phyloP scores from a whole-genome alignment of 2,329 filamentous ascomycete genomes.

The Periglandula ipomoeae region DNA sequence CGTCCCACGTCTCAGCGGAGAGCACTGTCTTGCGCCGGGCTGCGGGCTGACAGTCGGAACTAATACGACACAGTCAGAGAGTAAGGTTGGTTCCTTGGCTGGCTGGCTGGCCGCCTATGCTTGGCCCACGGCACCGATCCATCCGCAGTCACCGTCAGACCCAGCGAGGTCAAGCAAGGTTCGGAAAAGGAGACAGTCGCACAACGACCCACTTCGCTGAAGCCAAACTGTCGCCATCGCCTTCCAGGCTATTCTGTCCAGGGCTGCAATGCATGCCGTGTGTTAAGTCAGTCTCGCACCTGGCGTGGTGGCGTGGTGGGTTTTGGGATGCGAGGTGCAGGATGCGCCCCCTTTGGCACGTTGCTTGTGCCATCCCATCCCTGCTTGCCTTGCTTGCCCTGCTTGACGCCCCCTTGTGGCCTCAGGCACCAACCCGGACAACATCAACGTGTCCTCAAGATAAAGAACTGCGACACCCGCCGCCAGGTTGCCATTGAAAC shows the following conservation, averaged over 20 bases:
- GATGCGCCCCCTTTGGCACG: neutral
- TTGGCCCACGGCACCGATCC: too few species aligned
- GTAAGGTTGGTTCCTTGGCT: too few species aligned
- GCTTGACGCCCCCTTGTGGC: slow-evolving; percentile 14
- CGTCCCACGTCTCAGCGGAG: neutral
- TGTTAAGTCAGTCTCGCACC: neutral
- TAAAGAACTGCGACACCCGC: slow-evolving; percentile 7
- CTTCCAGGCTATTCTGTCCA: slow-evolving; percentile 1
- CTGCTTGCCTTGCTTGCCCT: neutral
- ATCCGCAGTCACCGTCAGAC: neutral
- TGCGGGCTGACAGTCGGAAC: too few species aligned
- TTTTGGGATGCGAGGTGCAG: neutral
- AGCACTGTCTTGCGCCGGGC: too few species aligned
- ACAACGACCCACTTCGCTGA: neutral
- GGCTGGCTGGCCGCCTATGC: too few species aligned
- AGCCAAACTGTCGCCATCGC: neutral
- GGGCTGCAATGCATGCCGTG: too few species aligned
- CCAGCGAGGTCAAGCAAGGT: neutral
- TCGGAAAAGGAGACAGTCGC: neutral
- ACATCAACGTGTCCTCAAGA: slow-evolving; percentile 22
- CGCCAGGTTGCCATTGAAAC: neutral
- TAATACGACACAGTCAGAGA: too few species aligned
- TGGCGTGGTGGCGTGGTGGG: neutral
- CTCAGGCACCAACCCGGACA: slow-evolving; percentile 20
- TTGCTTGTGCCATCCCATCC: neutral